Evolutionary conservation across 1,284 basidiomycete species (phyloP).

Genomic region (Cryptococcus neoformans): DNA sequence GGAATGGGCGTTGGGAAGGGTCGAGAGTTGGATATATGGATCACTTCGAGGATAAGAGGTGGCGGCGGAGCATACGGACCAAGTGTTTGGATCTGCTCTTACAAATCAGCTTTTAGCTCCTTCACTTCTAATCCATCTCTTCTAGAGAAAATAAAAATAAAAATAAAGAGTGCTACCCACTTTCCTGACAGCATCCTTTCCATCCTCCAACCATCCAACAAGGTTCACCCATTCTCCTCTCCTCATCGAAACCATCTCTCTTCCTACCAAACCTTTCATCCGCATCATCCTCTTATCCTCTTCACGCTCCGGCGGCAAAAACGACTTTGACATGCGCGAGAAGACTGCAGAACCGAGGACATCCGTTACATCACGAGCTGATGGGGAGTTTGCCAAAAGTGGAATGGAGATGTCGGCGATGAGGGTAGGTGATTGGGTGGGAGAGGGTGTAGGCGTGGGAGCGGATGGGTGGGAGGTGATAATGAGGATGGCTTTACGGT

Average conservation of each 20-base stretch:
- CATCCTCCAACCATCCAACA: constrained; percentile 33
- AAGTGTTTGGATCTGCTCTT: not conserved
- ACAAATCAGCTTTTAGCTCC: not conserved
- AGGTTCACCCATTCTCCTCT: constrained; percentile 28
- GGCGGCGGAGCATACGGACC: not conserved
- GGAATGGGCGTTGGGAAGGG: not conserved
- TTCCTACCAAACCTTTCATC: constrained; percentile 1
- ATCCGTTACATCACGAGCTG: constrained; percentile 16
- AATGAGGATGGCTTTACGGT: constrained; percentile 7
- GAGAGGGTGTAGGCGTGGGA: not conserved
- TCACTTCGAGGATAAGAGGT: not conserved
- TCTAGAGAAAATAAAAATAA: too few species aligned
- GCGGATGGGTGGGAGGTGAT: constrained; percentile 1
- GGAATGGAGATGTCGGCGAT: constrained; percentile 24
- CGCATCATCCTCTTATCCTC: not conserved
- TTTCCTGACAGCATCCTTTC: constrained; percentile 9
- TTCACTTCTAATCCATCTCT: not conserved
- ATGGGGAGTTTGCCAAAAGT: constrained; percentile 14
- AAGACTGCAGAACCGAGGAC: not conserved
- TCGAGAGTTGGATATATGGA: not conserved
- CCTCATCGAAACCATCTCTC: constrained; percentile 18
- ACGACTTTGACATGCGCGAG: not conserved
- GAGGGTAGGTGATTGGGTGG: constrained; percentile 10
- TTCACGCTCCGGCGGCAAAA: not conserved
- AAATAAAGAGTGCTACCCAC: constrained; percentile 7